Evolutionary conservation across 108 stramenopile species (phyloP).

Genomic region (Nannochloropsis gaditana): DNA sequence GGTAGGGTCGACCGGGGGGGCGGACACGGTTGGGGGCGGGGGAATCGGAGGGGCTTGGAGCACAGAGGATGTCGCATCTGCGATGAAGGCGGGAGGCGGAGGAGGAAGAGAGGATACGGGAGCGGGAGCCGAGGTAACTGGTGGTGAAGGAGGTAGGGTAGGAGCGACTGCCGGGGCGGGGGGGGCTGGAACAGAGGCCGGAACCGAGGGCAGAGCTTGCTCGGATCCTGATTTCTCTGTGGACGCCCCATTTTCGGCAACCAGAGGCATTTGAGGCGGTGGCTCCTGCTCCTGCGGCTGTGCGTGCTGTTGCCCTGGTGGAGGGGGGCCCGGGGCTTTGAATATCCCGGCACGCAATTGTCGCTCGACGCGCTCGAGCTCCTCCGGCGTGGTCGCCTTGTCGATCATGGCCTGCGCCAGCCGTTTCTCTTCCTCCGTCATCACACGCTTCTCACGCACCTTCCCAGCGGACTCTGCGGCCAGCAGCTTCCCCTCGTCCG

Average conservation of each 20-base stretch:
- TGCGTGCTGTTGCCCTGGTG: neutral
- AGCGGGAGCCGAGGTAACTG: neutral
- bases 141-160: neutral
- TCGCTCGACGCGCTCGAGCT: neutral
- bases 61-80: neutral
- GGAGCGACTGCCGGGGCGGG: neutral
- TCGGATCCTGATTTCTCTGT: no score
- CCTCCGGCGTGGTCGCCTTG: neutral
- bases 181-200: neutral
- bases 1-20: no score
- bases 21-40: neutral
- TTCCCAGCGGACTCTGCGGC: neutral
- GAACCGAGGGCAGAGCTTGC: neutral
- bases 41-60: neutral
- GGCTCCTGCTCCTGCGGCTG: neutral
- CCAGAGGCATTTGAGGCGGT: neutral
- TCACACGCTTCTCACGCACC: neutral
- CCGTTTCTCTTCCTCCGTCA: slow-evolving; percentile 5
- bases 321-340: neutral
- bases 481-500: neutral
- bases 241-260: no score
- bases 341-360: neutral
- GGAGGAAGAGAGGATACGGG: neutral
- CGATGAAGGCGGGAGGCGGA: neutral
- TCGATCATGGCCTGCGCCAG: slow-evolving; percentile 4